These are phyloP conservation scores for Yamadazyma scolyti DNA, from an alignment of 805 yeast species.

Conservation along the genomic window DNA sequence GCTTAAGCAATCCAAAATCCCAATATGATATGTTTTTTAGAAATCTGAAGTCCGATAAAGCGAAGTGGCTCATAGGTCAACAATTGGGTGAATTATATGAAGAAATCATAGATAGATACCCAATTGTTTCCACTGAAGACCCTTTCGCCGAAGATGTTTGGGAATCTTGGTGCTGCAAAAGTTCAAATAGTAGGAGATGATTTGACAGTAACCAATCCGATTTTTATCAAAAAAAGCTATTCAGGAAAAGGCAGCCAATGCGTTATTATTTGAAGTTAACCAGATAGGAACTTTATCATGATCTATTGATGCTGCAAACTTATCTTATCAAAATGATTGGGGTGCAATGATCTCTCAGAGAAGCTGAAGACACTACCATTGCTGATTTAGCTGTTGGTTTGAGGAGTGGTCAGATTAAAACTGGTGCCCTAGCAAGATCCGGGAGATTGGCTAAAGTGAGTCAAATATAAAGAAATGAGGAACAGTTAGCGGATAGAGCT, in stretches of 20 bases:
- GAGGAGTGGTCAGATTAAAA: conserved; percentile 19
- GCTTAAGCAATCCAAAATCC: conserved; percentile 12
- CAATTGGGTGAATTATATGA: conserved; percentile 15
- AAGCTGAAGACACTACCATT: conserved; percentile 20
- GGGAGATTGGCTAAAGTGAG: conserved; percentile 21
- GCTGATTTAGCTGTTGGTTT: conserved; percentile 21
- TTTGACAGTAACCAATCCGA: conserved; percentile 21
- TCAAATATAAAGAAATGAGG: conserved; percentile 20
- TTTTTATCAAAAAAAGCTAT: conserved; percentile 16
- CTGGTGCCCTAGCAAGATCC: conserved; percentile 21
- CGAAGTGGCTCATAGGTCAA: conserved; percentile 16
- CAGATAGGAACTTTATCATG: conserved; percentile 20
- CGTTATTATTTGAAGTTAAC: conserved; percentile 19
- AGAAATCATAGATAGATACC: conserved; percentile 15
- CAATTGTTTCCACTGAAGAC: conserved; percentile 20
- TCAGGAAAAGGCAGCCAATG: conserved; percentile 16
- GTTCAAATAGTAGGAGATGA: conserved; percentile 19
- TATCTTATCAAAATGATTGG: conserved; percentile 16
- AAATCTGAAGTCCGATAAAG: conserved; percentile 15
- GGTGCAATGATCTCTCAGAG: conserved; percentile 20
- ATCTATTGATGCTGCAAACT: conserved; percentile 16
- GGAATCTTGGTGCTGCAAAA: conserved; percentile 17
- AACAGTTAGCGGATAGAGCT: conserved; percentile 16
- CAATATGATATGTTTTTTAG: conserved; percentile 19
- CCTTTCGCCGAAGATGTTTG: conserved; percentile 22